These are phyloP conservation scores for Omphalotus guepiniiformis DNA, from an alignment of 768 basidiomycete species.

Conservation along the genomic window DNA sequence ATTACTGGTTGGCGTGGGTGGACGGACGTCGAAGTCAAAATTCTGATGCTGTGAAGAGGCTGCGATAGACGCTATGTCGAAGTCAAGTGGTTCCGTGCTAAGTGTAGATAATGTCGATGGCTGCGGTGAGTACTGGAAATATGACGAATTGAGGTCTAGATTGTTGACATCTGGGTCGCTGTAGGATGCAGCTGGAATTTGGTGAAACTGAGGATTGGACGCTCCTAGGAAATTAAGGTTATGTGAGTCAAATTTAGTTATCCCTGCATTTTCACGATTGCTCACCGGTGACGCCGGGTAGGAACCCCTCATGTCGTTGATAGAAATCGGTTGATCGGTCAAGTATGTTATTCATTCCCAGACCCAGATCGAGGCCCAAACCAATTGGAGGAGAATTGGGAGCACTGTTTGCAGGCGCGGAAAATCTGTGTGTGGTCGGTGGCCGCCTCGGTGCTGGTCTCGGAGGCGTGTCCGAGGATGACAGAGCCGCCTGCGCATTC, in stretches of 20 bases:
- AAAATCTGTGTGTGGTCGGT: constrained; percentile 24
- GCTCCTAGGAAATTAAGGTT: constrained; percentile 24
- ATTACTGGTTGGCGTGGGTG: constrained; percentile 21
- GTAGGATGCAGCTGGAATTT: constrained; percentile 29
- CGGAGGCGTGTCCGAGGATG: constrained; percentile 21
- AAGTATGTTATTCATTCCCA: constrained; percentile 17
- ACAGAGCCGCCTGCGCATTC: constrained; percentile 20
- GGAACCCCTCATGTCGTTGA: constrained; percentile 20
- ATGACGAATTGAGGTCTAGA: constrained; percentile 25
- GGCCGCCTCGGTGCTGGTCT: constrained; percentile 24
- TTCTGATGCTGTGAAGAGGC: constrained; percentile 20
- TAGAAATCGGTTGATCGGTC: constrained; percentile 19
- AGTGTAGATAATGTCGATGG: constrained; percentile 24
- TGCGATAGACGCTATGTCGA: constrained; percentile 30
- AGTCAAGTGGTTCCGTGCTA: constrained; percentile 22
- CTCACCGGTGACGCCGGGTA: constrained; percentile 45
- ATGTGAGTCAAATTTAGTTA: constrained; percentile 16
- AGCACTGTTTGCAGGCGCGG: constrained; percentile 24
- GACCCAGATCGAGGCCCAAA: constrained; percentile 18
- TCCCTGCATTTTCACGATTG: constrained; percentile 12
- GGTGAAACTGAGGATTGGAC: constrained; percentile 34
- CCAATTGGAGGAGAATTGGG: constrained; percentile 20
- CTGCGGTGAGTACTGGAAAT: constrained; percentile 28
- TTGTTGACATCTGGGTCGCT: constrained; percentile 26
- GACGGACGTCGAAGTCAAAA: constrained; percentile 30